Conservation (phyloP, 2,329 filamentous ascomycete species). For the Magnaporthiopsis incrustans region DNA sequence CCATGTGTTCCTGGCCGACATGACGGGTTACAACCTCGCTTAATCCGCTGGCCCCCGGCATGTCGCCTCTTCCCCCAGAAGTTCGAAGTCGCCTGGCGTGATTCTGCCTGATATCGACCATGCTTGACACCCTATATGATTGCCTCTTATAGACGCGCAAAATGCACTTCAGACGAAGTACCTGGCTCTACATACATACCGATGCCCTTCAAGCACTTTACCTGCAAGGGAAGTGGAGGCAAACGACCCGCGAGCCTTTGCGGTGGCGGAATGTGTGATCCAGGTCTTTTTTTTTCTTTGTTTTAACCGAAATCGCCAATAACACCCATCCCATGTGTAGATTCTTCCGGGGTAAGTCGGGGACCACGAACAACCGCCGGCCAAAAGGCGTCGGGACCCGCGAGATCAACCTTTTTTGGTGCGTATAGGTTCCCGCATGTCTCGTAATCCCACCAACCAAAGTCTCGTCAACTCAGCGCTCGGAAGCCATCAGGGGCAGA, state of each 20-base stretch:
- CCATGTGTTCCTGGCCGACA: neutral
- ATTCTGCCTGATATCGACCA: neutral
- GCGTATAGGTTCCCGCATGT: too few relatives aligned
- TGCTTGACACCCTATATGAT: neutral
- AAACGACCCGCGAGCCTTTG: neutral
- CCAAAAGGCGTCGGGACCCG: too few relatives aligned
- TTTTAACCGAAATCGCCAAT: too few relatives aligned
- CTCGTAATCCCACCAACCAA: too few relatives aligned
- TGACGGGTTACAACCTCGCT: neutral
- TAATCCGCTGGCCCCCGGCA: neutral
- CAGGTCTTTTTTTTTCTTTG: neutral
- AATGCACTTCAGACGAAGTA: neutral
- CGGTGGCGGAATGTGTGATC: neutral
- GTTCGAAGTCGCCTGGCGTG: neutral
- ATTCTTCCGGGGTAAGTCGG: too few relatives aligned
- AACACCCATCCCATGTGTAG: too few relatives aligned
- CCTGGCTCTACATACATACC: too few relatives aligned
- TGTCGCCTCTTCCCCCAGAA: neutral
- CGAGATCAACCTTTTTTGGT: too few relatives aligned
- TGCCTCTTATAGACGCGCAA: neutral
- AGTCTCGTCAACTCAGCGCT: too few relatives aligned
- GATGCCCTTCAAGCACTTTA: neutral
- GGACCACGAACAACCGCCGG: too few relatives aligned
- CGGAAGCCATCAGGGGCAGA: neutral
- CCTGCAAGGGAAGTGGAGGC: neutral